Conservation (phyloP, 169 alveolate genomes). For the Condylostoma magnum region DNA sequence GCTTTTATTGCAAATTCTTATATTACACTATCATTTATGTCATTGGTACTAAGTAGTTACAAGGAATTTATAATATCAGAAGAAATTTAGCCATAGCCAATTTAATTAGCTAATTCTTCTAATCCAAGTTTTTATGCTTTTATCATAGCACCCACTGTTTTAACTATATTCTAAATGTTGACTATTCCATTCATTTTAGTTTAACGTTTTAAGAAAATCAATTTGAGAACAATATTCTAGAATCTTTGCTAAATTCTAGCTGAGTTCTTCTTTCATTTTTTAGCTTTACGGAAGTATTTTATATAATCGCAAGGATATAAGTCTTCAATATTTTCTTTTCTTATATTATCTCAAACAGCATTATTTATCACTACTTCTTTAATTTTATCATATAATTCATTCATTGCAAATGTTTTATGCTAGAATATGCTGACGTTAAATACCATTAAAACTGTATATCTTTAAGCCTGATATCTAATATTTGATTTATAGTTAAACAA, state of each 20-base stretch:
- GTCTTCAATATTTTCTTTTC: background rate
- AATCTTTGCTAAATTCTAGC: background rate
- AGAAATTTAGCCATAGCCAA: background rate
- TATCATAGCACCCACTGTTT: background rate
- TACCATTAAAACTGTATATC: no score
- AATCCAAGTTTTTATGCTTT: background rate
- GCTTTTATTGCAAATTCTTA: conserved; percentile 15
- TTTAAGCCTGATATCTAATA: no score
- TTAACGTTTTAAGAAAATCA: background rate
- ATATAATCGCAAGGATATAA: background rate
- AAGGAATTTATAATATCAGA: background rate
- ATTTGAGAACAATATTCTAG: conserved; percentile 1
- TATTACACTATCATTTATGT: background rate
- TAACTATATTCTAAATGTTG: background rate
- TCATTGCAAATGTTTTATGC: no score
- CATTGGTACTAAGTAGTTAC: background rate
- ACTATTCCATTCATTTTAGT: background rate
- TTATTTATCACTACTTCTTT: background rate
- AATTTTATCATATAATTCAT: no score
- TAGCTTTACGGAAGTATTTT: background rate
- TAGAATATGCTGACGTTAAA: no score
- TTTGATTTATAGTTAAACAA: no score
- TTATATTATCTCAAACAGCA: background rate
- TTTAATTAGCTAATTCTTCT: background rate
- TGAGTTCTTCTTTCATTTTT: background rate